Evolutionary conservation across 2,329 filamentous ascomycete genomes (phyloP), one percentile per base, ranked within the genome.

Genomic region (Stagonosporopsis chrysanthemi): DNA sequence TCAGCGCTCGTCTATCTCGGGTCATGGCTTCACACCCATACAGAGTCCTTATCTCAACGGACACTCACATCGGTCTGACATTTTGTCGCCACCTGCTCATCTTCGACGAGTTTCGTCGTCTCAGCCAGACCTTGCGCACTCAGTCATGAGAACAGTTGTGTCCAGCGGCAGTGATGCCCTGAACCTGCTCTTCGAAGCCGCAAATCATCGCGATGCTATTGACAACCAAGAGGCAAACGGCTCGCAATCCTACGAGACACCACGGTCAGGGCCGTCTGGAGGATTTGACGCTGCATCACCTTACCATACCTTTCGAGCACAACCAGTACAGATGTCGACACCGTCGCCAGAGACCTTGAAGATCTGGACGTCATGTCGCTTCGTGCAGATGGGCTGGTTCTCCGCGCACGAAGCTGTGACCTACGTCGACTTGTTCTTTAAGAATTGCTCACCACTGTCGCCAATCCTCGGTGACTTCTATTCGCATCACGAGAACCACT

Each of bases 381-480:
- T 84, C 62, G 82, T 84, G 17, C 80, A 79, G 55, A 83, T 83
- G 81, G 83, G 82, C 0, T 84, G 82, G 82, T 81, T 85, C 52
- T 81, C 81, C 0, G 81, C 83, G 3, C 77, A 80, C 51, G 83
- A 85, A 64, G 82, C 82, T 9, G 77, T 84, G 1, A 81, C 79
- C 1, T 83, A 83, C 52, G 74, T 85, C 42, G 82, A 85, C 58
- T 54, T 83, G 74, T 77, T 84, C 64, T 84, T 81, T 69, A 77
- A 80, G 52, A 82, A 84, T 29, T 79, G 83, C 64, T 81, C 79
- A 5, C 77, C 78, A 1, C 60, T 85, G 24, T 83, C 83, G 2
- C 82, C 82, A 0, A 81, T 84, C 4, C 68, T 83, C 3, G 79
- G 78, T 2, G 77, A 81, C 42, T 82, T 82, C 53, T 83, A 84